These are phyloP conservation scores for Heracleum sosnowskyi DNA, from an alignment of 129 eudicot genomes.

Conservation along the genomic window DNA sequence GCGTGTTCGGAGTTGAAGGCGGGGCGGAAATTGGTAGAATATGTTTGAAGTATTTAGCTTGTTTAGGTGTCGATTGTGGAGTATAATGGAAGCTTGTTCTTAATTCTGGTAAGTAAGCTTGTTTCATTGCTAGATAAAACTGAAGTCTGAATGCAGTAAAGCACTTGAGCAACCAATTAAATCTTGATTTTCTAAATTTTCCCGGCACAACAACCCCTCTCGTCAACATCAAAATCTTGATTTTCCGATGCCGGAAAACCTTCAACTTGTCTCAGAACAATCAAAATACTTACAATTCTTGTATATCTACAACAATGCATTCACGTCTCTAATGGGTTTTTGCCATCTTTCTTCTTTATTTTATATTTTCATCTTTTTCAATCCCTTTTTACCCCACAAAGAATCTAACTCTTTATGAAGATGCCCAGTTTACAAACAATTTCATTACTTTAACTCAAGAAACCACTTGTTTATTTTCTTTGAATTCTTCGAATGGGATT, in stretches of 20 bases:
- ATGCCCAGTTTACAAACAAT: constrained; percentile 27
- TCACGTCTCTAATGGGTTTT: background rate
- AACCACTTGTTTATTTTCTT: constrained; percentile 18
- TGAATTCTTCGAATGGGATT: constrained; percentile 18
- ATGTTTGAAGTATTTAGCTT: no score
- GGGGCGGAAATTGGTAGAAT: no score
- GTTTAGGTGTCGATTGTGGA: no score
- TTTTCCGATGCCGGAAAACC: background rate
- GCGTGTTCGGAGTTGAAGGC: no score
- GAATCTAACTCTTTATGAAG: constrained; percentile 43
- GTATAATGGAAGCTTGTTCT: no score
- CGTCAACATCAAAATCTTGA: background rate
- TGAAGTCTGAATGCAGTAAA: no score
- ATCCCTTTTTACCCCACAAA: constrained; percentile 21
- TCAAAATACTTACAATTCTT: background rate
- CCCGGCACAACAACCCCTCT: background rate
- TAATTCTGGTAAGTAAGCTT: no score
- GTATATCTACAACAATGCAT: constrained; percentile 4
- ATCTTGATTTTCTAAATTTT: background rate
- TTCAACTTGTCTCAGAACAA: background rate
- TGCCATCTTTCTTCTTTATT: constrained; percentile 16
- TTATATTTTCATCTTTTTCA: constrained; percentile 11
- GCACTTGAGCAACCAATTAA: no score
- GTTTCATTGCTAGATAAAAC: no score
- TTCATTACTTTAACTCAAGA: constrained; percentile 45